Percentiles rank a stretch among this genome's conserved stretches.
phyloP scores from a whole-genome alignment of 108 stramenopile genomes.

The Licmophora abbreviata region DNA sequence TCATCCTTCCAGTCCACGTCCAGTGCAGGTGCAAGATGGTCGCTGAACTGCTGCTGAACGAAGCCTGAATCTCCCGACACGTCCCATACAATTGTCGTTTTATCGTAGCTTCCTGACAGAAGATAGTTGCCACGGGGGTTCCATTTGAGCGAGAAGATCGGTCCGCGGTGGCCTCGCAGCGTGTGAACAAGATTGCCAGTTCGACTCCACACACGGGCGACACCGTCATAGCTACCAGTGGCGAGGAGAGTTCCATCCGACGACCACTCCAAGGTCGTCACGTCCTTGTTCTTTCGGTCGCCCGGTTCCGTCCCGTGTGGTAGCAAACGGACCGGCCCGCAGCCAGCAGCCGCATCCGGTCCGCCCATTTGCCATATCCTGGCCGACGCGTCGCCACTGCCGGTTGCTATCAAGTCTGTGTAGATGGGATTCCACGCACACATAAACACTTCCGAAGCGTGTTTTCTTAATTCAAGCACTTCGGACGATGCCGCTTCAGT shows the following conservation, averaged over 20 bases:
- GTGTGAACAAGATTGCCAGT: conserved; percentile 75
- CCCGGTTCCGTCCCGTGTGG: conserved; percentile 71
- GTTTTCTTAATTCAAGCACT: conserved; percentile 71
- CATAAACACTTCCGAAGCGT: conserved; percentile 94
- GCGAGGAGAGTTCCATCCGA: conserved; percentile 86
- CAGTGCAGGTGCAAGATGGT: conserved; percentile 82
- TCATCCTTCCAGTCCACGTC: conserved; percentile 97
- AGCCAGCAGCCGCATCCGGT: conserved; percentile 44
- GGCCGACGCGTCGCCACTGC: conserved; percentile 90
- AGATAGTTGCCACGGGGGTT: conserved; percentile 87
- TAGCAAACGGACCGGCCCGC: conserved; percentile 62
- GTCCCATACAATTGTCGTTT: conserved; percentile 95
- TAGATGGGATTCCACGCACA: conserved; percentile 94
- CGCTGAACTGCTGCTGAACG: conserved; percentile 84
- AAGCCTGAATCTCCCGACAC: conserved; percentile 56
- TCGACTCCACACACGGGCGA: conserved; percentile 88
- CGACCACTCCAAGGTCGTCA: conserved; percentile 93
- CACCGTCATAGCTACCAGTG: conserved; percentile 93
- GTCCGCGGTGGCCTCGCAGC: conserved; percentile 85
- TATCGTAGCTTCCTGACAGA: conserved; percentile 90
- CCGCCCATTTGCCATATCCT: conserved; percentile 88
- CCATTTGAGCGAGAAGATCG: conserved; percentile 95
- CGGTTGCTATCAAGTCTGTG: conserved; percentile 88
- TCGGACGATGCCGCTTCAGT: conserved; percentile 52
- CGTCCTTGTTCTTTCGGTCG: conserved; percentile 92